Evolutionary conservation across 805 yeast genomes (phyloP).

Genomic region (Wickerhamomyces bovis): DNA sequence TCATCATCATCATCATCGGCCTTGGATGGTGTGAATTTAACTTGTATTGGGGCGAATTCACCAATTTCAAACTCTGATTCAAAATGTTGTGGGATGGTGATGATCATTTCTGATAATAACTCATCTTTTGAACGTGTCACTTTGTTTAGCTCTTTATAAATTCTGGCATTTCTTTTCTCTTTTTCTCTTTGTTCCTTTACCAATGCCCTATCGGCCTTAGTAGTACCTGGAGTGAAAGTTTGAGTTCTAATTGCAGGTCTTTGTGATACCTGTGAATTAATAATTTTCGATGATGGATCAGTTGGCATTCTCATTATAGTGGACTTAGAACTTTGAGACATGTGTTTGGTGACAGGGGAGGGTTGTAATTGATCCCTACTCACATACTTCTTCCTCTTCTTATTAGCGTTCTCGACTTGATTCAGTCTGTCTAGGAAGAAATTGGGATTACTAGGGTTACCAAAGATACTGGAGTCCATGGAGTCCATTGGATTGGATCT

Average conservation of each 20-base stretch:
- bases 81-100: conserved; percentile 35
- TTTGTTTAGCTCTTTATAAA: conserved; percentile 32
- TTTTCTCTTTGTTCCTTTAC: conserved; percentile 4
- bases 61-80: conserved; percentile 16
- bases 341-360: too few species aligned
- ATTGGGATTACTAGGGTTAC: background rate
- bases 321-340: too few species aligned
- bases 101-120: conserved; percentile 42
- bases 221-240: conserved; percentile 1
- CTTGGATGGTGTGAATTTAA: conserved; percentile 10
- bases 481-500: background rate
- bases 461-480: background rate
- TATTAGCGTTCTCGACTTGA: background rate
- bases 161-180: conserved; percentile 9
- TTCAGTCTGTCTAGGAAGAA: background rate
- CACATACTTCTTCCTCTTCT: background rate
- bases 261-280: background rate
- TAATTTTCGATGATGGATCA: too few species aligned
- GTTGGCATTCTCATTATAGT: background rate
- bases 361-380: background rate
- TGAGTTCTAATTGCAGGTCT: conserved; percentile 1
- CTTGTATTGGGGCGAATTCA: conserved; percentile 30
- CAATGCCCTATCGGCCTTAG: conserved; percentile 7
- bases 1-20: background rate
- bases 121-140: conserved; percentile 41